Percentiles rank a stretch among this genome's conserved stretches.
These are phyloP conservation scores for Fomitiporia mediterranea DNA, from an alignment of 1,284 basidiomycete species.

Conservation along the genomic window DNA sequence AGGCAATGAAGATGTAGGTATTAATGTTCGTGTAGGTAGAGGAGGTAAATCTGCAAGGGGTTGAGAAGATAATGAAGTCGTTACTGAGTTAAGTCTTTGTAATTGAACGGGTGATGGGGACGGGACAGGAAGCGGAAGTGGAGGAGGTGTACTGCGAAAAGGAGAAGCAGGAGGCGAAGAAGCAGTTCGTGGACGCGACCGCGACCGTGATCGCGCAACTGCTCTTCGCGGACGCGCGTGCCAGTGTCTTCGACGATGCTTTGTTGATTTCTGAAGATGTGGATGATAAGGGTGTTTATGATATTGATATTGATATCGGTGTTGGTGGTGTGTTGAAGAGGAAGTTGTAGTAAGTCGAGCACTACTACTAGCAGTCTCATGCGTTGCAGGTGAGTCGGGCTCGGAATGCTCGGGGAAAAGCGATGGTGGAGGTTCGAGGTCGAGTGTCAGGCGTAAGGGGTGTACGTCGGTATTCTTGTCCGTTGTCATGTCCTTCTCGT, in stretches of 20 bases:
- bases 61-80: too few species aligned
- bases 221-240: neutral
- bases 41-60: too few species aligned
- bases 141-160: neutral
- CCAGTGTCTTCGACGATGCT: neutral
- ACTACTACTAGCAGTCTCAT: conserved; percentile 1
- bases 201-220: neutral
- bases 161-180: neutral
- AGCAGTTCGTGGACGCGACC: neutral
- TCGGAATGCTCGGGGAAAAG: neutral
- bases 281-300: too few species aligned
- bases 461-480: neutral
- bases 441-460: neutral
- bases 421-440: neutral
- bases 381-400: conserved; percentile 1
- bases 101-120: too few species aligned
- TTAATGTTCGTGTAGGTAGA: too few species aligned
- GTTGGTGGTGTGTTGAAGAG: neutral
- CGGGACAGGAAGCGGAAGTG: neutral
- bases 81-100: too few species aligned
- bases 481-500: neutral
- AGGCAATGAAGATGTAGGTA: too few species aligned
- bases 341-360: neutral
- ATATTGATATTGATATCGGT: too few species aligned
- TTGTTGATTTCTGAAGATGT: neutral